Percentiles rank a stretch among this genome's conserved stretches.
These are phyloP conservation scores for Trifolium pratense DNA, from an alignment of 306 rosid species.

Conservation along the genomic window DNA sequence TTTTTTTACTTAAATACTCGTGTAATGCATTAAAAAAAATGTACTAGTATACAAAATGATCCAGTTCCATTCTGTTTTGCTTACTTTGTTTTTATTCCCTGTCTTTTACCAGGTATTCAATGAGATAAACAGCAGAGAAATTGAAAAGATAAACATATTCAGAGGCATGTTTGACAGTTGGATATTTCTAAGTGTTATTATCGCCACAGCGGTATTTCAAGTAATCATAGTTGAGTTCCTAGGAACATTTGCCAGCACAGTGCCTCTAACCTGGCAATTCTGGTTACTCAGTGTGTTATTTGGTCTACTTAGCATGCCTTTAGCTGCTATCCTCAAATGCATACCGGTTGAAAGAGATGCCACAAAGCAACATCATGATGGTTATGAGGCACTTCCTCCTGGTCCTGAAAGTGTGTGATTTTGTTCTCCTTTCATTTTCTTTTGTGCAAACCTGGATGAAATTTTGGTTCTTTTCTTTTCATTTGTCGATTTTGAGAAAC, in stretches of 20 bases:
- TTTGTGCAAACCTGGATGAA: slow-evolving; percentile 14
- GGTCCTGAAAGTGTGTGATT: slow-evolving; percentile 51
- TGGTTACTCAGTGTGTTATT: slow-evolving; percentile 73
- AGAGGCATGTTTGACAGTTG: slow-evolving; percentile 78
- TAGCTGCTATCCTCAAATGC: slow-evolving; percentile 71
- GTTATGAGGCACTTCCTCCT: slow-evolving; percentile 66
- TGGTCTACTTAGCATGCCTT: slow-evolving; percentile 76
- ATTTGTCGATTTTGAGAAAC: slow-evolving; percentile 16
- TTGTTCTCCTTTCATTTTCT: neutral
- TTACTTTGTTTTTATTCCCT: slow-evolving; percentile 19
- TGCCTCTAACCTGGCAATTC: slow-evolving; percentile 79
- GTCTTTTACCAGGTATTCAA: slow-evolving; percentile 69
- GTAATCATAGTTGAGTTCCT: slow-evolving; percentile 72
- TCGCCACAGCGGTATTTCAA: slow-evolving; percentile 73
- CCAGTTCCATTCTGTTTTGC: neutral
- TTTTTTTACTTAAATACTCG: neutral
- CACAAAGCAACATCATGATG: slow-evolving; percentile 62
- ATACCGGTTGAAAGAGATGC: slow-evolving; percentile 66
- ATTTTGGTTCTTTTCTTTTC: slow-evolving; percentile 28
- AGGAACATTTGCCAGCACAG: slow-evolving; percentile 85
- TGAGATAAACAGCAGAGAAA: slow-evolving; percentile 88
- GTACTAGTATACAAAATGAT: neutral
- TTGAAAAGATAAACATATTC: slow-evolving; percentile 84
- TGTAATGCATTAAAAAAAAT: neutral
- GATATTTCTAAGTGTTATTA: slow-evolving; percentile 69